A percentile compares a stretch with the other conserved stretches of the same genome.
Evolutionary conservation across 2,329 filamentous ascomycete genomes (phyloP).

Genomic region (Dothistroma septosporum): DNA sequence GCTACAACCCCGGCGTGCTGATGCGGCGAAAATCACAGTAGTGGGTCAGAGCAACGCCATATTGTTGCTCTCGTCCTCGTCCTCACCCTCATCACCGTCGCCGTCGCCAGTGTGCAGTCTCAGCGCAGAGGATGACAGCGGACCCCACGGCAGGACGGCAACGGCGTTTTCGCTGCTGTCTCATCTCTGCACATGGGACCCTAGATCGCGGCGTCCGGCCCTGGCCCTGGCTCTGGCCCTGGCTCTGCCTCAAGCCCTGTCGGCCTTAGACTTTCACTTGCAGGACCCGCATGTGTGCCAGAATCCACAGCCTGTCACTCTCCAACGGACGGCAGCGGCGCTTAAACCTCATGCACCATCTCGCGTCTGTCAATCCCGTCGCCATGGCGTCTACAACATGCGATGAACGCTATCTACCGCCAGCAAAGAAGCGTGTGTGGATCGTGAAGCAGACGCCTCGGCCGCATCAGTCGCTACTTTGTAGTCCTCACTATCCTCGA

Average conservation of each 20-base stretch:
- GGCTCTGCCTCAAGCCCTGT: too few relatives aligned
- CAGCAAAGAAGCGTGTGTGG: background rate
- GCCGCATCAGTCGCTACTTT: too few relatives aligned
- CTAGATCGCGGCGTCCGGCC: background rate
- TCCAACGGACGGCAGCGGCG: background rate
- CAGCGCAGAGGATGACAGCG: background rate
- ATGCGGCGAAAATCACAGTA: background rate
- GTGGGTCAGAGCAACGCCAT: background rate
- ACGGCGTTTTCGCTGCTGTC: background rate
- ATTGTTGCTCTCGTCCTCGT: background rate
- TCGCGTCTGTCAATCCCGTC: background rate
- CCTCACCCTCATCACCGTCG: background rate
- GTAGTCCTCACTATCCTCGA: too few relatives aligned
- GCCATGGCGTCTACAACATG: background rate
- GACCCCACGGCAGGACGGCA: background rate
- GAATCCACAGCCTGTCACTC: background rate
- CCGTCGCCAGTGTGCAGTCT: background rate
- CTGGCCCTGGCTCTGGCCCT: background rate
- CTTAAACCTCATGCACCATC: background rate
- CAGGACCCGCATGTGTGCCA: background rate
- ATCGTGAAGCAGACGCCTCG: too few relatives aligned
- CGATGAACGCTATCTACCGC: background rate
- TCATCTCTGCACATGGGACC: background rate
- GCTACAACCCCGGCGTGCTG: background rate
- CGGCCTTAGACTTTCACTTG: too few relatives aligned